These are phyloP conservation scores for Rhinocladiella mackenziei DNA, from an alignment of 2,329 filamentous ascomycete species.

Conservation along the genomic window DNA sequence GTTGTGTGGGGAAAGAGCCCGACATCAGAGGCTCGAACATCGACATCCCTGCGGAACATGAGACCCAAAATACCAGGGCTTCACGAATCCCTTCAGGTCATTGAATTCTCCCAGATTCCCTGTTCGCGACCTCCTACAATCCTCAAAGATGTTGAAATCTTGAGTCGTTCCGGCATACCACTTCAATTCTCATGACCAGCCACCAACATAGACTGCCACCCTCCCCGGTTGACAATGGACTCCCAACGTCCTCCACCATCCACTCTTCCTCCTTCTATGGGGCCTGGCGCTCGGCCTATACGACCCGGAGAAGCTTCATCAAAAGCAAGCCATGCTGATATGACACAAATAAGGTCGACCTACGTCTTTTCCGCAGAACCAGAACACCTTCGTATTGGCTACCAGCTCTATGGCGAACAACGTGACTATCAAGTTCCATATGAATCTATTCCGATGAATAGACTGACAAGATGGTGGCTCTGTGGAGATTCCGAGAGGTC, in stretches of 20 bases:
- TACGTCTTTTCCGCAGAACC: conserved; percentile 21
- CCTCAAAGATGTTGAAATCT: too few species aligned
- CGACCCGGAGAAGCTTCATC: conserved; percentile 14
- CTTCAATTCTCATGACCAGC: too few species aligned
- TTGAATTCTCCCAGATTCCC: too few species aligned
- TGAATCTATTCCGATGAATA: conserved; percentile 24
- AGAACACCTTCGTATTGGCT: conserved; percentile 20
- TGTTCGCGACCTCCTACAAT: too few species aligned
- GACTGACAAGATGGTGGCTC: conserved; percentile 19
- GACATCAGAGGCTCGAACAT: too few species aligned
- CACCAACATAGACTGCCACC: too few species aligned
- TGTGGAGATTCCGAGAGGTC: conserved; percentile 22
- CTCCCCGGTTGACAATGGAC: conserved; percentile 13
- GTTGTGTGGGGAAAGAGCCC: too few species aligned
- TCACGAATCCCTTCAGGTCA: too few species aligned
- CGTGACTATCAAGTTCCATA: conserved; percentile 24
- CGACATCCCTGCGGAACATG: too few species aligned
- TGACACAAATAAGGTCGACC: conserved; percentile 21
- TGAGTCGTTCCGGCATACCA: too few species aligned
- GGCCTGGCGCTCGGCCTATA: conserved; percentile 26
- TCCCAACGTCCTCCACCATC: conserved; percentile 19
- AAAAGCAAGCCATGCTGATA: conserved; percentile 11
- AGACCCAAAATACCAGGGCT: too few species aligned
- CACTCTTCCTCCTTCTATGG: conserved; percentile 25
- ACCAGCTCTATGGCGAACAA: conserved; percentile 22